Percentiles rank a stretch among this genome's conserved stretches.
Conservation (phyloP, 306 rosid genomes). For the Quercus glauca region DNA sequence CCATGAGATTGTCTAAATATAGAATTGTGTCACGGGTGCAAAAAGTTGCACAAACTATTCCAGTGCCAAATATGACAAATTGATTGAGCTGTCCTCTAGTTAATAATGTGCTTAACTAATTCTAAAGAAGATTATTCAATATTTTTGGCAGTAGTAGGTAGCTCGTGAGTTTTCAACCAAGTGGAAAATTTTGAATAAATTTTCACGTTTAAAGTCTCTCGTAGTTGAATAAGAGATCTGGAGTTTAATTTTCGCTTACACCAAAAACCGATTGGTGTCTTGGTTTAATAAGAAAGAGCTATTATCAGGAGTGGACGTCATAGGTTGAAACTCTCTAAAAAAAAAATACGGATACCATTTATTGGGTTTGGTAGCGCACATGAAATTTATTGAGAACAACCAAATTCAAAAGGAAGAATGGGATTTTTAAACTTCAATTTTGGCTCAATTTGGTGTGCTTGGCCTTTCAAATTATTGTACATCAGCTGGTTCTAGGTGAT, state of each 20-base stretch:
- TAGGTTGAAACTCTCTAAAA: too few species aligned
- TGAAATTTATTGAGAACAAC: too few species aligned
- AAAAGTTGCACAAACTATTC: conserved; percentile 3
- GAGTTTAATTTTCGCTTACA: accelerated
- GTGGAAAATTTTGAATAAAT: too few species aligned
- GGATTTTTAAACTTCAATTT: too few species aligned
- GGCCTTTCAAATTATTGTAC: background rate
- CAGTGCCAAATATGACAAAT: conserved; percentile 24
- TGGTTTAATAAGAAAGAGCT: too few species aligned
- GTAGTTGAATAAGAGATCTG: too few species aligned
- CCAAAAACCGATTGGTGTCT: too few species aligned
- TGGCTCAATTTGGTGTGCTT: background rate
- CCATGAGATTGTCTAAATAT: conserved; percentile 5
- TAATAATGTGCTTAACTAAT: background rate
- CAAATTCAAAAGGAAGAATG: too few species aligned
- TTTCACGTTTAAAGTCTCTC: too few species aligned
- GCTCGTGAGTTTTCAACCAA: background rate
- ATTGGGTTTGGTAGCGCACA: too few species aligned
- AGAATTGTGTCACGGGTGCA: conserved; percentile 23
- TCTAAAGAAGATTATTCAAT: background rate
- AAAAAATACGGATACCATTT: too few species aligned
- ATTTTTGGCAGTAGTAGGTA: background rate
- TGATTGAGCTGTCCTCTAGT: background rate
- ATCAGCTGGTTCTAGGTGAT: background rate
- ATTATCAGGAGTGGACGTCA: accelerated